Conservation (phyloP, 2,329 filamentous ascomycete genomes). For the Neonectria sp. region DNA sequence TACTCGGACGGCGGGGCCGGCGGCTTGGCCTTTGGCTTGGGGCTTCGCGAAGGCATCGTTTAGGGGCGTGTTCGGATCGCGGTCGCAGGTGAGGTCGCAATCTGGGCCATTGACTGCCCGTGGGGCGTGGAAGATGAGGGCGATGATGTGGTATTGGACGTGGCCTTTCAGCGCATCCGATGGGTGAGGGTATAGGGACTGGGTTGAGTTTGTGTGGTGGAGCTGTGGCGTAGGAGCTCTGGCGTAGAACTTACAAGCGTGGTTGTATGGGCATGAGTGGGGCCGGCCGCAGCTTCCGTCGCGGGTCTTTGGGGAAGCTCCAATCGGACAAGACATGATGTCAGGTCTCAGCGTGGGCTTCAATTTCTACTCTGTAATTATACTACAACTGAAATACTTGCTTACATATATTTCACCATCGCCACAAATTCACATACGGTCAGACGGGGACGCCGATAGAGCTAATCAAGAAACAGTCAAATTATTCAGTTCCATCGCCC, state of each 20-base stretch:
- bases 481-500: constrained; percentile 12
- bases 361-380: neutral
- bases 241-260: neutral
- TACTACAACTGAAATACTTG: no score
- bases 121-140: constrained; percentile 28
- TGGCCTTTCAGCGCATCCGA: constrained; percentile 39
- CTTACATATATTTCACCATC: no score
- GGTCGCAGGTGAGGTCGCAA: constrained; percentile 32
- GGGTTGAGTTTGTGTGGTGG: constrained; percentile 43
- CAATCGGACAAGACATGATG: constrained; percentile 16
- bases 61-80: constrained; percentile 24
- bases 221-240: constrained; percentile 27
- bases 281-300: constrained; percentile 25
- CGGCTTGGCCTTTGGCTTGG: constrained; percentile 45
- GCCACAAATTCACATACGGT: neutral
- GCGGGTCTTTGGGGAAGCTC: constrained; percentile 3
- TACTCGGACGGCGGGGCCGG: constrained; percentile 59
- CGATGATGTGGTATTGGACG: constrained; percentile 29
- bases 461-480: neutral
- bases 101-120: constrained; percentile 48
- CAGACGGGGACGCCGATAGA: neutral
- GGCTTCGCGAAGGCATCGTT: constrained; percentile 49
- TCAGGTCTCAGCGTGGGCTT: neutral
- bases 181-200: constrained; percentile 22
- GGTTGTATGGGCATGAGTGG: constrained; percentile 4